phyloP scores from a whole-genome alignment of 768 basidiomycete genomes.

The Lentinula guzmanii region DNA sequence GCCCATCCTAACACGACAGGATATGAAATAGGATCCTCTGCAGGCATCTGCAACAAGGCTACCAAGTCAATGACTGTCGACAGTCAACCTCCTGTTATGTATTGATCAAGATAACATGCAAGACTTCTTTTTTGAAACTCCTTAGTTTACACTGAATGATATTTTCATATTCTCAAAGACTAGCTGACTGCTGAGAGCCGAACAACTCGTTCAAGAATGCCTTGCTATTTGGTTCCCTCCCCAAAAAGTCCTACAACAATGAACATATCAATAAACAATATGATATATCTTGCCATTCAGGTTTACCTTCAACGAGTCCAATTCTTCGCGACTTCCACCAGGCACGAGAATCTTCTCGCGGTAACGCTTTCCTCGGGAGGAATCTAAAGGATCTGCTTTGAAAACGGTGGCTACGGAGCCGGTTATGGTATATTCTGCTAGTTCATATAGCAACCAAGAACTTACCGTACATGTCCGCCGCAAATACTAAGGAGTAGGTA shows the following conservation, averaged over 20 bases:
- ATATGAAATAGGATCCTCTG: no score
- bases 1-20: no score
- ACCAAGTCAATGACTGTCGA: no score
- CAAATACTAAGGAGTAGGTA: conserved; percentile 68
- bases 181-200: conserved; percentile 32
- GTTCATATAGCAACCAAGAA: not conserved
- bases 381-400: conserved; percentile 70
- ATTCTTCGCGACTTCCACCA: conserved; percentile 77
- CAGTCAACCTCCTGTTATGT: no score
- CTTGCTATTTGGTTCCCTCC: conserved; percentile 65
- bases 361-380: conserved; percentile 59
- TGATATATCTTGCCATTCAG: not conserved
- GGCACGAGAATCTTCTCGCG: conserved; percentile 68
- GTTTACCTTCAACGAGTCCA: conserved; percentile 68
- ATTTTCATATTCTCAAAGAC: conserved; percentile 17
- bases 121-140: no score
- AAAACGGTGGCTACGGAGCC: conserved; percentile 59
- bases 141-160: not conserved
- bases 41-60: no score
- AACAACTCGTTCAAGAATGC: conserved; percentile 70
- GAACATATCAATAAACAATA: not conserved
- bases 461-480: conserved; percentile 52
- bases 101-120: no score
- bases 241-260: conserved; percentile 61
- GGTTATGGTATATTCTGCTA: not conserved